phyloP scores from a whole-genome alignment of 441 rosid genomes.

The Raphanus hybrid region DNA sequence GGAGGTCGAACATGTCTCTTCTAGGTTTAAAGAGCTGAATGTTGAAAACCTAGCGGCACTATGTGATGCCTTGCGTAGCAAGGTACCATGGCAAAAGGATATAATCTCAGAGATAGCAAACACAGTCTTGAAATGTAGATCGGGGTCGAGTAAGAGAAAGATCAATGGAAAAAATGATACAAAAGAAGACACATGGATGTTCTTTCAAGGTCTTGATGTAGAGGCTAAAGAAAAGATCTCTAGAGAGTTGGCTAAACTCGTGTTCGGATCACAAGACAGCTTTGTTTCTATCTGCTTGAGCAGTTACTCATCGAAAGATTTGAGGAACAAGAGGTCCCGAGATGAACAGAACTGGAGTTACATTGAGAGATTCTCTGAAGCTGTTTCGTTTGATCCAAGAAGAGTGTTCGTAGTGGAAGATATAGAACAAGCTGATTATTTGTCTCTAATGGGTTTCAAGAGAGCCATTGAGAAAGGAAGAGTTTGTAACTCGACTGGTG shows the following conservation, averaged over 20 bases:
- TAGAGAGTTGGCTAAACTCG: constrained; percentile 58
- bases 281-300: constrained; percentile 57
- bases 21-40: constrained; percentile 58
- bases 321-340: constrained; percentile 59
- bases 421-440: constrained; percentile 60
- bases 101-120: constrained; percentile 50
- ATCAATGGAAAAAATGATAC: constrained; percentile 34
- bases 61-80: constrained; percentile 56
- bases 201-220: constrained; percentile 65
- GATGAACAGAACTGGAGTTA: constrained; percentile 52
- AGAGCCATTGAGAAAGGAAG: constrained; percentile 75
- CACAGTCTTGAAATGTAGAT: constrained; percentile 62
- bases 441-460: constrained; percentile 66
- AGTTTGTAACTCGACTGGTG: constrained; percentile 44
- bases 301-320: constrained; percentile 60
- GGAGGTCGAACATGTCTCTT: constrained; percentile 54
- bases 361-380: constrained; percentile 63
- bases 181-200: constrained; percentile 71
- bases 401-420: constrained; percentile 70
- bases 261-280: constrained; percentile 53
- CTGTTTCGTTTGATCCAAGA: constrained; percentile 52
- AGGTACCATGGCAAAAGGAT: constrained; percentile 62
- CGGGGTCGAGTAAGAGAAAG: constrained; percentile 53
- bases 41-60: constrained; percentile 51
- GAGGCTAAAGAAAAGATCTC: constrained; percentile 61